Evolutionary conservation across 2,329 filamentous ascomycete genomes (phyloP).

Genomic region (Alternaria sp.): DNA sequence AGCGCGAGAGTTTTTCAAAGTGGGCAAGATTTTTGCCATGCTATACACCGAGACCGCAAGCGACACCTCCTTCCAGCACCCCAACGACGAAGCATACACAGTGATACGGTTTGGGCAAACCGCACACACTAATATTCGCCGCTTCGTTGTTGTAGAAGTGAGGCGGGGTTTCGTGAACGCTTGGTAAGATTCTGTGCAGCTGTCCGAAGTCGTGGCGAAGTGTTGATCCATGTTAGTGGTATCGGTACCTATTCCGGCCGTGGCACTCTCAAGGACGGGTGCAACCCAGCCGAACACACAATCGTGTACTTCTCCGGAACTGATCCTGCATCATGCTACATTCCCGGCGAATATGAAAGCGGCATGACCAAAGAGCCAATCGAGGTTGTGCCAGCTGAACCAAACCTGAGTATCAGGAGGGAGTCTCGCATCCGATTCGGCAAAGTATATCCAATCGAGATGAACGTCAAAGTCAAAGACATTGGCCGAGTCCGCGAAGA

Average conservation of each 20-base stretch:
- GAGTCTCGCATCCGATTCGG: constrained; percentile 52
- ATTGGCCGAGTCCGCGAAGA: constrained; percentile 45
- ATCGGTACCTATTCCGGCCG: constrained; percentile 50
- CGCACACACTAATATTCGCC: constrained; percentile 32
- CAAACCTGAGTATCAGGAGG: constrained; percentile 30
- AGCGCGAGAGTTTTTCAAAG: constrained; percentile 21
- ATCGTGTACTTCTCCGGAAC: constrained; percentile 38
- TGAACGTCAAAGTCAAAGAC: constrained; percentile 53
- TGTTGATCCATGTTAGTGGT: constrained; percentile 29
- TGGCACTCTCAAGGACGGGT: constrained; percentile 47
- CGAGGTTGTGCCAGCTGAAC: constrained; percentile 33
- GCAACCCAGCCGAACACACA: constrained; percentile 47
- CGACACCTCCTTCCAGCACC: not conserved
- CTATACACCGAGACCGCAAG: constrained; percentile 24
- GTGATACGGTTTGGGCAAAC: constrained; percentile 17
- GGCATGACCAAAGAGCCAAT: constrained; percentile 48
- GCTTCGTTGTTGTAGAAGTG: constrained; percentile 33
- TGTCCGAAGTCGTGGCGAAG: no score
- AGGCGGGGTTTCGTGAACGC: constrained; percentile 32
- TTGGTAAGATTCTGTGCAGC: constrained; percentile 10
- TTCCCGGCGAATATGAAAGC: constrained; percentile 38
- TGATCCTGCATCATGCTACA: constrained; percentile 10
- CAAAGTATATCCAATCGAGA: constrained; percentile 51
- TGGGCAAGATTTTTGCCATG: constrained; percentile 31
- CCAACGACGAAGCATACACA: constrained; percentile 13